A percentile compares a stretch with the other conserved stretches of the same genome.
Conservation (phyloP, 371 early-diverging fungal genomes). For the Rhizopus microsporus region DNA sequence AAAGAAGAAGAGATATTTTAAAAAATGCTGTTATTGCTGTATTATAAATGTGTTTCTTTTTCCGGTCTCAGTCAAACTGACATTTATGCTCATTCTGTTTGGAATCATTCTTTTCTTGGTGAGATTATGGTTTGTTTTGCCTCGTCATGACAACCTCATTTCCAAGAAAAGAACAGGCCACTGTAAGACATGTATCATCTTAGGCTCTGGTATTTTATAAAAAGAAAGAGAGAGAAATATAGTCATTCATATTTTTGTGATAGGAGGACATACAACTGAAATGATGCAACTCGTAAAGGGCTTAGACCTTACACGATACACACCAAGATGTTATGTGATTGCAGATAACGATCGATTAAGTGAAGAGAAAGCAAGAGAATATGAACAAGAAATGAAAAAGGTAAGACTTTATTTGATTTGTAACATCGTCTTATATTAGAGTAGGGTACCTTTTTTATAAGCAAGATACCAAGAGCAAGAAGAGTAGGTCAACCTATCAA, state of each 20-base stretch:
- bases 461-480: constrained; percentile 66
- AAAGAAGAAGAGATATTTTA: too few species aligned
- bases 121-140: too few species aligned
- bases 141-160: too few species aligned
- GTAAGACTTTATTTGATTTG: constrained; percentile 4
- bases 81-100: too few species aligned
- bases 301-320: constrained; percentile 50
- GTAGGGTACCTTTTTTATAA: constrained; percentile 38
- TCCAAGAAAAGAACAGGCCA: background rate
- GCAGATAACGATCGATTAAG: constrained; percentile 65
- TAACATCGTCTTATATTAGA: background rate
- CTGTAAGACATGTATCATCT: background rate
- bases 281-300: constrained; percentile 69
- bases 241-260: background rate
- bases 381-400: constrained; percentile 39
- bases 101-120: too few species aligned
- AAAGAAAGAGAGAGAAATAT: background rate
- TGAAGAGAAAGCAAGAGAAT: constrained; percentile 48
- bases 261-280: constrained; percentile 80
- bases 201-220: background rate
- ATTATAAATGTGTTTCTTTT: too few species aligned
- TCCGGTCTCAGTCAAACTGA: too few species aligned
- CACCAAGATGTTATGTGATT: constrained; percentile 64
- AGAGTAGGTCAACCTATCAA: constrained; percentile 71
- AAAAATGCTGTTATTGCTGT: too few species aligned